Evolutionary conservation across 805 yeast genomes (phyloP), one percentile per base, ranked within the genome.

Genomic region (Saturnispora mendoncae): DNA sequence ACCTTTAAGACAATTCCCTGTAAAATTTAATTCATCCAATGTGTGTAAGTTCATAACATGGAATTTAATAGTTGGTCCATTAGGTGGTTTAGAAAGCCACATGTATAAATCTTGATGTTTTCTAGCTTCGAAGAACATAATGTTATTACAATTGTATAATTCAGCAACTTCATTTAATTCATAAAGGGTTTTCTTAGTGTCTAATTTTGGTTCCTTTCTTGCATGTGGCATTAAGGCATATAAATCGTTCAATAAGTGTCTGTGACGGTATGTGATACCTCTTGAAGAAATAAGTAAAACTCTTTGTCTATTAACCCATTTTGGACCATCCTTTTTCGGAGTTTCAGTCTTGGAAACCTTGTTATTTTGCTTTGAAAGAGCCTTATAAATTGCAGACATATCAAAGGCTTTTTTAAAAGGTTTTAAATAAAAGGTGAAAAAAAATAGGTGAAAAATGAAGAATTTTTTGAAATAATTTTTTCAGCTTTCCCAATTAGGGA

Each of bases 111-210:
- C 98, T 62, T 79, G 84, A 65, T 90, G 97, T 64, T 92, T 92
- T 67, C 97, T 80, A 42, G 95, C 85, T 65, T 92, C 98, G 60
- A 92, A 92, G 61, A 83, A 92, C 60, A 87, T 68, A 51, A 92
- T 76, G 60, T 92, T 92, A 66, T 92, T 92, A 72, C 98, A 92
- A 71, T 92, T 92, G 74, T 90, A 87, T 49, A 92, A 69, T 57
- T 92, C 98, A 3, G 97, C 97, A 47, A 88, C 83, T 67, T 92
- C 98, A 57, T 92, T 92, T 46, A 92, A 72, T 61, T 87, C 90
- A 59, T 76, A 74, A 48, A 90, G 71, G 61, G 85, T 84, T 60
- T 88, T 84, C 65, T 92, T 92, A 44, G 88, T 80, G 64, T 92
- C 98, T 55, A 90, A 72, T 61, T 92, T 92, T 46, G 97, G 94